Conservation (phyloP, 177 flowering plant species). For the Vitis hybrid region DNA sequence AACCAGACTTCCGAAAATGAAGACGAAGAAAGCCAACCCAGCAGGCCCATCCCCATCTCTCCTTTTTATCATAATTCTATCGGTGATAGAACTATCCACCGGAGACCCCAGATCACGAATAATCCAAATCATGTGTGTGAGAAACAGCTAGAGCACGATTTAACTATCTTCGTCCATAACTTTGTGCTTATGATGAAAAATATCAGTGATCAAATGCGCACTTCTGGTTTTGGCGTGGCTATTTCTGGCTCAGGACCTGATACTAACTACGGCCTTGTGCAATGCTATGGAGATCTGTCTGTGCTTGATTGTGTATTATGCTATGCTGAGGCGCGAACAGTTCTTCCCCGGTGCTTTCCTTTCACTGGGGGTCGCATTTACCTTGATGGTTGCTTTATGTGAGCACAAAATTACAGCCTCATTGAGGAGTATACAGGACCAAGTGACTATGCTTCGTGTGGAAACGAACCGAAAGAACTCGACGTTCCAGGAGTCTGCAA, state of each 20-base stretch:
- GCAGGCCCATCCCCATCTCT: neutral
- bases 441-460: constrained; percentile 50
- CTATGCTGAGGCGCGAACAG: constrained; percentile 78
- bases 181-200: constrained; percentile 70
- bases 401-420: constrained; percentile 71
- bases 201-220: constrained; percentile 54
- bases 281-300: constrained; percentile 87
- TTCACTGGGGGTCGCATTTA: constrained; percentile 55
- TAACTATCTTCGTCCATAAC: constrained; percentile 55
- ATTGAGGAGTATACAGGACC: constrained; percentile 54
- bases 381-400: constrained; percentile 91
- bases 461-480: constrained; percentile 43
- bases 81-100: constrained; percentile 15
- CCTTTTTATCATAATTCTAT: constrained; percentile 21
- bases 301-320: constrained; percentile 69
- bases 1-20: neutral
- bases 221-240: constrained; percentile 48
- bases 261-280: constrained; percentile 62
- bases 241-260: constrained; percentile 59
- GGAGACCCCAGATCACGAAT: constrained; percentile 62
- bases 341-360: constrained; percentile 80
- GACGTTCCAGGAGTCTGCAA: constrained; percentile 37
- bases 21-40: constrained; percentile 24
- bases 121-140: constrained; percentile 42
- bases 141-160: constrained; percentile 46